Evolutionary conservation across 768 basidiomycete genomes (phyloP).

Genomic region (Trichaptum fuscoviolaceum): DNA sequence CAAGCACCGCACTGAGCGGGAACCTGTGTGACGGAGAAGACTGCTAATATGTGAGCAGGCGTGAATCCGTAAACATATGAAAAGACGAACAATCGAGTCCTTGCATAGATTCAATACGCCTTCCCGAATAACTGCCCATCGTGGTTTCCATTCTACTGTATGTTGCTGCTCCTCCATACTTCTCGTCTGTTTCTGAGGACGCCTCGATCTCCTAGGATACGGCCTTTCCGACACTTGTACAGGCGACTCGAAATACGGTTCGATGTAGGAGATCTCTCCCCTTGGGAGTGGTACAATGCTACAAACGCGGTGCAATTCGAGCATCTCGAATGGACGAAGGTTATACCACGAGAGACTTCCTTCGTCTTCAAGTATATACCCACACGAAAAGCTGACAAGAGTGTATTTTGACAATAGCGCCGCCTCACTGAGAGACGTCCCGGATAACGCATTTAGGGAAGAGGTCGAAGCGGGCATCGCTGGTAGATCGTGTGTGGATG

Average conservation of each 20-base stretch:
- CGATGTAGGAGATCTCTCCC: constrained; percentile 36
- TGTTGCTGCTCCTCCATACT: constrained; percentile 14
- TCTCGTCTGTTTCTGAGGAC: constrained; percentile 13
- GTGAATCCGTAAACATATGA: constrained; percentile 1
- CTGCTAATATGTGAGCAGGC: constrained; percentile 1
- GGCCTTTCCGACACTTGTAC: constrained; percentile 30
- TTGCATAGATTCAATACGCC: constrained; percentile 52
- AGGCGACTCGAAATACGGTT: constrained; percentile 56
- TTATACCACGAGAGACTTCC: constrained; percentile 52
- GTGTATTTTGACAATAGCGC: constrained; percentile 32
- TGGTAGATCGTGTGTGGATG: constrained; percentile 7
- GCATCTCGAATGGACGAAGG: constrained; percentile 55
- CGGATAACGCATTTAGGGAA: background rate
- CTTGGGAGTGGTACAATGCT: constrained; percentile 40
- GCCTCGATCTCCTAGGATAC: constrained; percentile 11
- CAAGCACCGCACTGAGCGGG: constrained; percentile 34
- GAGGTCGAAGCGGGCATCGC: constrained; percentile 8
- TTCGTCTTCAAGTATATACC: constrained; percentile 66
- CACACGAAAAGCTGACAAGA: constrained; percentile 62
- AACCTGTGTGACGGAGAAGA: constrained; percentile 31
- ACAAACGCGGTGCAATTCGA: constrained; percentile 56
- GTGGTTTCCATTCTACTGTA: constrained; percentile 51
- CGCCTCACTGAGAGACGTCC: background rate
- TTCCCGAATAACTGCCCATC: constrained; percentile 58
- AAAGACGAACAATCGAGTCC: constrained; percentile 41